Base-by-base conservation (phyloP, 805 yeast genomes). In the Yueomyces sinensis region DNA sequence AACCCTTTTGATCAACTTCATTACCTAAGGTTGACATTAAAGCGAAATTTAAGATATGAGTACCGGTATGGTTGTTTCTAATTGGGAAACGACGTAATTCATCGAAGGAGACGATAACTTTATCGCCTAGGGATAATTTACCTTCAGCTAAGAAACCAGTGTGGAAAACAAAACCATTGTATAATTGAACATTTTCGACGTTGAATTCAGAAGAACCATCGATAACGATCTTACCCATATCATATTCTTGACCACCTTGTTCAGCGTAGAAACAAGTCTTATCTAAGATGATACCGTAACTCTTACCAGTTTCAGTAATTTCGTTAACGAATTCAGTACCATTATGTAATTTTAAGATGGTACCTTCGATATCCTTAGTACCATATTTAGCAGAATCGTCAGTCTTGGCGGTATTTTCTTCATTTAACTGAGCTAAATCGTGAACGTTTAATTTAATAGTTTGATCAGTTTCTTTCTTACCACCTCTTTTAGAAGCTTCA, bases 171-270 rank as follows among this genome's bases (percentile, higher is more conserved):
- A 82, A 91, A 39, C 98, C 98, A 40, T 81, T 95, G 54, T 86
- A 91, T 30, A 68, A 66, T 65, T 91, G 98, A 33, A 86, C 96
- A 53, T 91, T 86, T 43, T 76, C 79, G 39, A 91, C 97, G 39
- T 74, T 76, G 61, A 91, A 89, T 58, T 89, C 95, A 37, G 87
- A 68, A 46, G 62, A 62, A 31, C 93, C 95, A 54, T 87, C 96
- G 50, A 84, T 75, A 34, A 84, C 87, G 44, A 91, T 69, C 59
- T 74, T 80, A 62, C 99, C 99, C 30, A 93, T 81, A 58, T 91
- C 99, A 53, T 70, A 80, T 61, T 86, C 96, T 68, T 91, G 99
- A 54, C 99, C 99, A 74, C 99, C 99, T 62, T 83, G 93, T 65
- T 91, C 99, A 33, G 98, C 97, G 54, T 91, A 91, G 62, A 91